phyloP scores from a whole-genome alignment of 2,329 filamentous ascomycete genomes.

The Trichoderma arundinaceum region DNA sequence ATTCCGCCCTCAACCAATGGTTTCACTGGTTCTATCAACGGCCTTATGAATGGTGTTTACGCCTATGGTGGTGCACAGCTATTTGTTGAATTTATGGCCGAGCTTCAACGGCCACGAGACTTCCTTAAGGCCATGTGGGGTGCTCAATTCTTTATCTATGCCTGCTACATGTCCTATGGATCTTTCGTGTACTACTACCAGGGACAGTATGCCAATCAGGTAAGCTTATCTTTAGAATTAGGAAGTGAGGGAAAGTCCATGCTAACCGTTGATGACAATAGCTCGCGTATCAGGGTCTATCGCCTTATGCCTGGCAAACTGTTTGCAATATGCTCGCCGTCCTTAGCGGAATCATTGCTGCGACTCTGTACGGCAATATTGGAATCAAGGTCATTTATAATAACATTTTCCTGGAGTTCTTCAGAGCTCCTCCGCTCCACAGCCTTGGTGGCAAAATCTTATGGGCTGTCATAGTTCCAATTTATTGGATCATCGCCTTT shows the following conservation, averaged over 20 bases:
- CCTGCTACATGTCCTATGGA: conserved; percentile 51
- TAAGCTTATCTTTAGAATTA: background rate
- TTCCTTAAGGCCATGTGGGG: conserved; percentile 51
- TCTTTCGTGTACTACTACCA: conserved; percentile 45
- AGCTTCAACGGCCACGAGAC: conserved; percentile 53
- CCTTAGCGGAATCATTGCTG: conserved; percentile 52
- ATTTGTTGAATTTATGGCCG: conserved; percentile 63
- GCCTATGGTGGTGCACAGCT: conserved; percentile 65
- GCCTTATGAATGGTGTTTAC: conserved; percentile 51
- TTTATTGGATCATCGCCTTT: conserved; percentile 65
- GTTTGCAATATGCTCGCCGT: conserved; percentile 53
- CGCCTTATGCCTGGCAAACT: conserved; percentile 51
- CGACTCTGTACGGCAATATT: conserved; percentile 59
- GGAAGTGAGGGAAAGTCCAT: background rate
- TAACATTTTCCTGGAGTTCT: conserved; percentile 57
- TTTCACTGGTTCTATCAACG: conserved; percentile 44
- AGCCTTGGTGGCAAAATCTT: conserved; percentile 55
- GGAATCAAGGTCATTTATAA: conserved; percentile 61
- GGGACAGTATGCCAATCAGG: conserved; percentile 52
- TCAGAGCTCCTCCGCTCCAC: conserved; percentile 56
- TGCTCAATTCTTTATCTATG: conserved; percentile 51
- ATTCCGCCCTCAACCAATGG: conserved; percentile 39
- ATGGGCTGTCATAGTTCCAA: conserved; percentile 57
- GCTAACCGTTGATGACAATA: conserved; percentile 40
- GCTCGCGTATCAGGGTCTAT: conserved; percentile 52